Evolutionary conservation across 257 asterid genomes (phyloP).

Genomic region (Solanum corneliomulleri): DNA sequence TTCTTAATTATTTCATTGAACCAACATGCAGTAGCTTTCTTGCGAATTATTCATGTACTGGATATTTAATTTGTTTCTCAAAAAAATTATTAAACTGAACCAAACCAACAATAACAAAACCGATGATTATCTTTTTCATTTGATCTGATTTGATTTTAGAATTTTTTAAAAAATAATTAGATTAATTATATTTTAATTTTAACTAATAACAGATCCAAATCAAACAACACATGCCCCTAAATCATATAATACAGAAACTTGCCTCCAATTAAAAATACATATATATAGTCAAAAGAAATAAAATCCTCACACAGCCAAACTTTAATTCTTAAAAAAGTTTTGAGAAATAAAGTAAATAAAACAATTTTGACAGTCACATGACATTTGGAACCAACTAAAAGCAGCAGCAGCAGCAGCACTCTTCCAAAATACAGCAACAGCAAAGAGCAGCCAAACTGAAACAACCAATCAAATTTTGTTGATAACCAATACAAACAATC

Average conservation of each 20-base stretch:
- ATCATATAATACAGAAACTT: neutral
- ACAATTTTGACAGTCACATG: neutral
- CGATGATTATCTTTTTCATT: no score
- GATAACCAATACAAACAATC: no score
- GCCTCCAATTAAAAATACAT: neutral
- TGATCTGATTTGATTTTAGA: no score
- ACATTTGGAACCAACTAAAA: neutral
- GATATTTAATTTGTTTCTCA: no score
- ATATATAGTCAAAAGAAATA: neutral
- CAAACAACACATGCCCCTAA: neutral
- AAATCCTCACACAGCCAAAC: neutral
- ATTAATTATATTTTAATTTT: no score
- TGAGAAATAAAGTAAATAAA: neutral
- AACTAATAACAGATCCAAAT: no score
- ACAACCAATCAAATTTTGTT: neutral
- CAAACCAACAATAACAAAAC: no score
- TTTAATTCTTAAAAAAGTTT: neutral
- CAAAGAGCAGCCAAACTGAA: neutral
- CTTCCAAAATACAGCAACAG: neutral
- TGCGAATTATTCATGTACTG: no score
- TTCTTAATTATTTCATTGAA: no score
- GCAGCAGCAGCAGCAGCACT: neutral
- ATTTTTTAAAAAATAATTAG: accelerated
- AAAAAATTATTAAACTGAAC: no score
- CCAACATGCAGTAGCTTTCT: no score